Base-by-base conservation (phyloP, 805 yeast species). In the Scheffersomyces coipomensis region DNA sequence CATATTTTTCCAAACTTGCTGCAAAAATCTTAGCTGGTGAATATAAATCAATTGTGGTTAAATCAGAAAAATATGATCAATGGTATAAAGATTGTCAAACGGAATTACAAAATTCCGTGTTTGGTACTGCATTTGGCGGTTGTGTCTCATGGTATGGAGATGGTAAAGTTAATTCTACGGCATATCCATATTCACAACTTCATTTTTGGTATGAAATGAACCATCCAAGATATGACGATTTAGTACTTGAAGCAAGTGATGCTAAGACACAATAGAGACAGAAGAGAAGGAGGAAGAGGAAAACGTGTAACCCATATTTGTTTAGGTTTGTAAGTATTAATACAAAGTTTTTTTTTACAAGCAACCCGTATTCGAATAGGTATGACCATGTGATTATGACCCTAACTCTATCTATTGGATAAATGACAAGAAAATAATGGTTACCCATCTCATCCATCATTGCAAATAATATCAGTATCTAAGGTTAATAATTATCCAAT, bases 141-240 rank as follows among this genome's bases (percentile, higher is more conserved):
- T 68, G 74, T 44, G 48, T 48, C 9, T 56, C 70, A n/a, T 68
- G 74, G 73, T 68, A 67, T 39, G 19, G 62, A 1, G 39, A 47
- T 26, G 52, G 43, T 16, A 62, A 60, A 11, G 38, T 48, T 38
- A 68, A 68, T 43, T 46, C 53, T 26, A 55, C 70, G 9, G 59
- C 67, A 3, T 68, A 65, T 39, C 70, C 72, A 2, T 63, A 54
- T 42, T 58, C 68, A 11, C 74, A 68, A 46, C 11, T 63, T 11
- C 41, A 47, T 24, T 64, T 46, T 40, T 66, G 60, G 60, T 51
- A 55, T 49, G 49, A 46, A 27, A 54, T 55, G 48, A 44, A 46
- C 15, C 43, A 42, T 25, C 64, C 66, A 8, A 51, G 48, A 25
- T 62, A 53, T 51, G 38, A 45, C 5, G 68, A 62, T 40, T 45